Base-by-base conservation (phyloP, 805 yeast genomes). In the Saturnispora bothae region DNA sequence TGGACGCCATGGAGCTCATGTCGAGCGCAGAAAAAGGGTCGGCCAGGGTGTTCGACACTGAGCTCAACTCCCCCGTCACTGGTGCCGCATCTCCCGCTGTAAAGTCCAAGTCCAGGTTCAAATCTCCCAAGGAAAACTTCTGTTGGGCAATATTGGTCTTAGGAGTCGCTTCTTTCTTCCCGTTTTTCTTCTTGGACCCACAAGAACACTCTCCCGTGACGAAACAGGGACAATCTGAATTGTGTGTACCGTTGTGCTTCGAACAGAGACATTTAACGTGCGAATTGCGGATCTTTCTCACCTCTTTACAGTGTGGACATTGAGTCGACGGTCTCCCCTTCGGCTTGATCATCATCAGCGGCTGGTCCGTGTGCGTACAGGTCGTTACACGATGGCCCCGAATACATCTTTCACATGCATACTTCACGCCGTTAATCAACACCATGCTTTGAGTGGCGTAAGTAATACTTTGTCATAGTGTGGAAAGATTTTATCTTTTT, bases 291-390 rank as follows among this genome's bases (percentile, higher is more conserved):
- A 66, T 53, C 52, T 76, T 78, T 27, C 95, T 64, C 47, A 78
- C 71, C 41, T 79, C 84, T 45, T 85, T 76, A 55, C 95, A 89
- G 54, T 83, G 94, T 28, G 70, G 66, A 53, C 97, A 89, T 52
- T 86, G 95, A 2, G 95, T 78, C 0, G 95, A 77, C 1, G 98
- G 98, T 40, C 98, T 68, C 3, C 98, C 98, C 55, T 92, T 92
- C 14, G 95, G 96, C 54, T 92, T 92, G 57, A 92, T 89, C 83
- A 81, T 81, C 55, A 83, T 79, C 48, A 92, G 64, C 4, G 94
- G 94, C 52, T 83, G 84, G 48, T 92, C 95, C 0, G 88, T 76
- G 57, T 92, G 98, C 32, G 80, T 78, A 60, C 98, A 92, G 3
- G 94, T 76, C 1, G 96, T 83, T 33, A 89, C 98, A 38, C 98